Percentiles rank a stretch among this genome's conserved stretches.
Conservation (phyloP, 2,329 filamentous ascomycete genomes). For the Scedosporium dehoogii region DNA sequence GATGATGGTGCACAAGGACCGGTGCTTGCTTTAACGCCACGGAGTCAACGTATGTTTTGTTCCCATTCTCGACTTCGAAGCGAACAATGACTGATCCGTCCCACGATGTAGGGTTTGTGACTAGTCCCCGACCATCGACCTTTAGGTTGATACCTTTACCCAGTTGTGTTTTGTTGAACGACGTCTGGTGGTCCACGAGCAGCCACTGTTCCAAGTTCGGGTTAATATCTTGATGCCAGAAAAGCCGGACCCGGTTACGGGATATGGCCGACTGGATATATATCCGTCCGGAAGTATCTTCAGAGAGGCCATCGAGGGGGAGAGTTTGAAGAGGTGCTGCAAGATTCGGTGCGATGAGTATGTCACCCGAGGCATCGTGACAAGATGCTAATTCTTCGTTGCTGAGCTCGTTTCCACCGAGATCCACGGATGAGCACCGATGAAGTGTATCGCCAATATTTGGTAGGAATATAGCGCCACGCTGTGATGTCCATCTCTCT, state of each 20-base stretch:
- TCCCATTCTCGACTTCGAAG: constrained; percentile 19
- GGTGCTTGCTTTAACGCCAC: constrained; percentile 26
- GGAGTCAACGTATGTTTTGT: constrained; percentile 12
- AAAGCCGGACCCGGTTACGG: constrained; percentile 18
- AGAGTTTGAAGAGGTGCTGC: constrained; percentile 23
- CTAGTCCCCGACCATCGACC: constrained; percentile 23
- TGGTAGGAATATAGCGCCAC: constrained; percentile 25
- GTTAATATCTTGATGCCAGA: constrained; percentile 8
- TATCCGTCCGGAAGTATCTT: constrained; percentile 12
- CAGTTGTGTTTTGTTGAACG: constrained; percentile 19
- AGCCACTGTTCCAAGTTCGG: constrained; percentile 14
- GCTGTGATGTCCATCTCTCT: constrained; percentile 12
- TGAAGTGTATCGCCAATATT: constrained; percentile 22
- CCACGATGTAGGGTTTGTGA: constrained; percentile 13
- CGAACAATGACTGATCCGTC: constrained; percentile 17
- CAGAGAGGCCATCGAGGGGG: constrained; percentile 13
- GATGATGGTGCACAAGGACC: constrained; percentile 26
- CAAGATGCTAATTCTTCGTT: constrained; percentile 18
- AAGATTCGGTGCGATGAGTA: constrained; percentile 18
- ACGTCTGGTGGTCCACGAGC: constrained; percentile 15
- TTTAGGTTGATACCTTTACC: constrained; percentile 21
- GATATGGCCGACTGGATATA: constrained; percentile 7
- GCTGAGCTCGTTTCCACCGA: constrained; percentile 1
- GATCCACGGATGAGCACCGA: constrained; percentile 17
- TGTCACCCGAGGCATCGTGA: constrained; percentile 25